Conservation (phyloP, 148 eudicot species). For the Polygonum maritimum region DNA sequence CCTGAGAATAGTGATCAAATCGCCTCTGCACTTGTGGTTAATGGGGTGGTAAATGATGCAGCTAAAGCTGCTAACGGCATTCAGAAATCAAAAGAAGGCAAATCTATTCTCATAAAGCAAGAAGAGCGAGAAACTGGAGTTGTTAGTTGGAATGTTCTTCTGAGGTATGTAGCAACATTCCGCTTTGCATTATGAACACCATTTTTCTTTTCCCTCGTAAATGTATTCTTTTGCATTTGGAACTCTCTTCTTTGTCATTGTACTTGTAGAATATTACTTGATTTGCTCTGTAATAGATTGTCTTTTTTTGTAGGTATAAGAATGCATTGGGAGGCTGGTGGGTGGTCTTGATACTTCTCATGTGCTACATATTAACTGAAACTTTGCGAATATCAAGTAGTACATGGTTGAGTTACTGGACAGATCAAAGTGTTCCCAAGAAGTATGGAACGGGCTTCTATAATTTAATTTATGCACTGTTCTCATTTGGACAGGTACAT, state of each 20-base stretch:
- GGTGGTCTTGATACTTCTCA: conserved; percentile 73
- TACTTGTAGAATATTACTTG: background rate
- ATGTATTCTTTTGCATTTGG: background rate
- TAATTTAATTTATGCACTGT: conserved; percentile 59
- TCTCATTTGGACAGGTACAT: conserved; percentile 76
- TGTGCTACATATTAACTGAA: conserved; percentile 67
- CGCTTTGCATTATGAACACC: background rate
- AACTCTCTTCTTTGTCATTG: background rate
- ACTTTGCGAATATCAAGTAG: conserved; percentile 66
- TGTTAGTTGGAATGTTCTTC: conserved; percentile 61
- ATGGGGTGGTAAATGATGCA: conserved; percentile 40
- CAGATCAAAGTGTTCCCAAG: conserved; percentile 49
- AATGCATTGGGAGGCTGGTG: conserved; percentile 86
- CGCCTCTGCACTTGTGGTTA: conserved; percentile 32
- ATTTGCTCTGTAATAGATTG: too few species aligned
- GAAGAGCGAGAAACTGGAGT: conserved; percentile 97
- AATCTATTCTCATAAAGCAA: conserved; percentile 80
- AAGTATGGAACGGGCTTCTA: conserved; percentile 48
- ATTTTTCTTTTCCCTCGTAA: background rate
- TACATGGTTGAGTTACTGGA: conserved; percentile 93
- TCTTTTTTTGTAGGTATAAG: conserved; percentile 51
- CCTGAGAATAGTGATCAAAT: conserved; percentile 26
- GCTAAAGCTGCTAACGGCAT: conserved; percentile 25
- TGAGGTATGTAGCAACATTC: conserved; percentile 34
- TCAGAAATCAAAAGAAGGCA: conserved; percentile 43